Evolutionary conservation across 2,329 filamentous ascomycete species (phyloP).

Genomic region (Cadophora luteo-olivacea): DNA sequence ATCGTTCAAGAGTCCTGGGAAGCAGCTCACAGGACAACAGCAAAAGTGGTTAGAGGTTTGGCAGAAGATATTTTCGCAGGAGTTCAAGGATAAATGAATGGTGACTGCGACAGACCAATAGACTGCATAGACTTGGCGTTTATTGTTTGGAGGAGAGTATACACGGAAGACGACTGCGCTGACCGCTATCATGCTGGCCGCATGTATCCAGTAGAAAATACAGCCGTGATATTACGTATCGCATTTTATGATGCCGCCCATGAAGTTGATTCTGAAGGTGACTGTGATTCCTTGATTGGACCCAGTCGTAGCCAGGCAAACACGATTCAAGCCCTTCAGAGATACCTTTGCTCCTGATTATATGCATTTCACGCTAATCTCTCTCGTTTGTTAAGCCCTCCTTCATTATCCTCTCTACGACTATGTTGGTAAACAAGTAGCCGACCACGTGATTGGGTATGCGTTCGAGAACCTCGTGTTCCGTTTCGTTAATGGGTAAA

Average conservation of each 20-base stretch:
- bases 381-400: too few relatives aligned
- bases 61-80: slow-evolving; percentile 68
- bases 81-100: slow-evolving; percentile 42
- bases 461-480: not conserved
- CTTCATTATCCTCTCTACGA: too few relatives aligned
- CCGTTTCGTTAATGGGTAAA: not conserved
- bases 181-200: not conserved
- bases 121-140: slow-evolving; percentile 24
- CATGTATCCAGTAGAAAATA: not conserved
- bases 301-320: too few relatives aligned
- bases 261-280: not conserved
- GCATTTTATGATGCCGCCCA: not conserved
- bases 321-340: too few relatives aligned
- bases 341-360: not conserved
- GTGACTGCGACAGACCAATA: not conserved
- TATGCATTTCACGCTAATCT: too few relatives aligned
- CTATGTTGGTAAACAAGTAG: not conserved
- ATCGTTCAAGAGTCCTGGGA: slow-evolving; percentile 72
- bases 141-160: not conserved
- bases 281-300: not conserved
- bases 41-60: slow-evolving; percentile 77
- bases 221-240: not conserved
- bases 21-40: slow-evolving; percentile 68
- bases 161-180: not conserved
- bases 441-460: not conserved